Evolutionary conservation across 306 rosid genomes (phyloP).

Genomic region (Luffa aegyptiaca): DNA sequence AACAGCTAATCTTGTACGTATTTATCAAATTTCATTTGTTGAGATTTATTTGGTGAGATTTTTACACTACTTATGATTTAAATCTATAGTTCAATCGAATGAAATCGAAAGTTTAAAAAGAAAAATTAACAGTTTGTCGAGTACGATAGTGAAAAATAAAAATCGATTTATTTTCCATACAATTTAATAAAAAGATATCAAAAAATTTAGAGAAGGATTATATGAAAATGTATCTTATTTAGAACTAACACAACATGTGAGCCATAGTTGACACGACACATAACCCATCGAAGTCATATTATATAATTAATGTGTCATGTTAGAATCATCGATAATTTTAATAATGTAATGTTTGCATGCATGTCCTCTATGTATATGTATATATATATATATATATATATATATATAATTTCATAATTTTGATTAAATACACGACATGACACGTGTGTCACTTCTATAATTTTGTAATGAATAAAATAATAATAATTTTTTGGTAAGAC

Average conservation of each 20-base stretch:
- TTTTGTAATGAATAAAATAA: neutral
- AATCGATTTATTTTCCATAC: too few species aligned
- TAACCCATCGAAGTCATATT: neutral
- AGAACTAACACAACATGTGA: constrained; percentile 1
- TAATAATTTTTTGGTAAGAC: neutral
- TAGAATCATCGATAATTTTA: neutral
- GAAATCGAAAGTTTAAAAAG: too few species aligned
- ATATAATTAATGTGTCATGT: neutral
- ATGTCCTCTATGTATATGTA: neutral
- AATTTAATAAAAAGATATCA: too few species aligned
- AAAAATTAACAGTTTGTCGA: too few species aligned
- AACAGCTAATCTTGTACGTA: too few species aligned
- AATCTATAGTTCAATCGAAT: too few species aligned
- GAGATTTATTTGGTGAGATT: too few species aligned
- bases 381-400: neutral
- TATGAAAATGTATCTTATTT: neutral
- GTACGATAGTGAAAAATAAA: too few species aligned
- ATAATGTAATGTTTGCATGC: neutral
- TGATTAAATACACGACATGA: neutral
- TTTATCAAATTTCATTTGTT: too few species aligned
- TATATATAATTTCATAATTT: neutral
- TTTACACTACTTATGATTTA: too few species aligned
- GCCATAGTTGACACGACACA: neutral
- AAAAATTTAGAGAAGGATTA: too few species aligned
- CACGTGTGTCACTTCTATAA: neutral